Evolutionary conservation across 495 filamentous ascomycete species (phyloP), one percentile per base, ranked within the genome.

Genomic region (Penicillium parvum): DNA sequence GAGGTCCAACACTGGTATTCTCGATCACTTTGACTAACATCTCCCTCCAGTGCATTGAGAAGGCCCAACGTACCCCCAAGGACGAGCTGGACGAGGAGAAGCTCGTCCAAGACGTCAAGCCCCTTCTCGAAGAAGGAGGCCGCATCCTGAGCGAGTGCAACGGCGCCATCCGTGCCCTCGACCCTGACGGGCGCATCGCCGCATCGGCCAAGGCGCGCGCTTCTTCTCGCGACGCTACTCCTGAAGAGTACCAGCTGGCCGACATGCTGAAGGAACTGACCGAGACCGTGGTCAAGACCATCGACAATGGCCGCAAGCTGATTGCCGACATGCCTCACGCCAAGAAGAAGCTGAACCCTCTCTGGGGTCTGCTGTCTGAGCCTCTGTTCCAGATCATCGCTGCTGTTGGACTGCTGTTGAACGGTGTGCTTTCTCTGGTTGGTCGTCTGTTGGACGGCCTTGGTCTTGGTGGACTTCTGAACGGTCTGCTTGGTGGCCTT

Each of bases 81-180:
- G 88, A 95, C 7, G 88, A 96, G 52, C 80, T 94, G 14, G 89
- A 96, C 61, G 90, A 96, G 56, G 88, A 96, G 51, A 74, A 84
- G 47, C 77, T 96, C 10, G 90, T 96, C 54, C 73, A 86, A 55
- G 73, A 87, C 35, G 86, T 95, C 53, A 86, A 84, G 53, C 90
- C 90, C 0, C 68, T 95, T 12, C 82, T 96, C 55, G 89, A 96
- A 56, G 83, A 95, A 60, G 90, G 79, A 23, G 78, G 78, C 42
- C 77, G 77, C 44, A 88, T 92, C 60, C 78, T 96, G 2, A 78
- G 81, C 48, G 90, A 96, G 60, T 87, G 85, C 68, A 90, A 95
- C 61, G 90, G 90, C 47, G 75, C 85, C 12, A 91, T 96, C 61
- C 87, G 89, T 41, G 90, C 85, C 7, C 81, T 95, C 7, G 90